Evolutionary conservation across 1,139 yeast species (phyloP).

Genomic region (Debaryomyces udenii): DNA sequence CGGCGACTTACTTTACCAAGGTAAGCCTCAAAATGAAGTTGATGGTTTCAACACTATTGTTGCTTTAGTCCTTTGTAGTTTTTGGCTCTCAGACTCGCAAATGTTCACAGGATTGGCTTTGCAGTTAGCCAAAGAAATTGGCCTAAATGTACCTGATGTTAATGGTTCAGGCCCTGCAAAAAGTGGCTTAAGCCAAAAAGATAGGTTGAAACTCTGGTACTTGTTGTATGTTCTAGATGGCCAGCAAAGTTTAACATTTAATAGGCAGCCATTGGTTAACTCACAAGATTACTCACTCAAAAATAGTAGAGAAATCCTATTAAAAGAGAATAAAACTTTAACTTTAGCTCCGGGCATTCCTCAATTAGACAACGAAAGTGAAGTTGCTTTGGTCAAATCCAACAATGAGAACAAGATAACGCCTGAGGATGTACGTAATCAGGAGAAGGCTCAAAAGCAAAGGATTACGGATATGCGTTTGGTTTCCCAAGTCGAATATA

Average conservation of each 20-base stretch:
- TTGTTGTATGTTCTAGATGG: conserved; percentile 70
- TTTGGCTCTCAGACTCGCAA: conserved; percentile 68
- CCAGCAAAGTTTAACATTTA: conserved; percentile 65
- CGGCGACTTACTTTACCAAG: conserved; percentile 46
- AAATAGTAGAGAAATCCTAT: conserved; percentile 42
- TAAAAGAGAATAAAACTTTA: conserved; percentile 10
- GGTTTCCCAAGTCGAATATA: conserved; percentile 74
- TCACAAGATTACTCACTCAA: conserved; percentile 47
- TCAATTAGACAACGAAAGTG: conserved; percentile 7
- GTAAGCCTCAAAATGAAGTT: conserved; percentile 43
- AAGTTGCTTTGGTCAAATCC: background rate
- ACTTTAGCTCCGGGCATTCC: background rate
- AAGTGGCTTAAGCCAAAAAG: conserved; percentile 33
- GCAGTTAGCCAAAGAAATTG: conserved; percentile 62
- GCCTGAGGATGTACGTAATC: conserved; percentile 12
- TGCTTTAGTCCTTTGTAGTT: conserved; percentile 66
- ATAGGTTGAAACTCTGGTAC: conserved; percentile 65
- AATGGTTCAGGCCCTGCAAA: conserved; percentile 14
- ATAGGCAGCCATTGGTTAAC: conserved; percentile 58
- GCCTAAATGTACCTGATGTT: conserved; percentile 44
- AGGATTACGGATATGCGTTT: conserved; percentile 56
- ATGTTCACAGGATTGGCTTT: conserved; percentile 70
- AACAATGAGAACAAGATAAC: background rate
- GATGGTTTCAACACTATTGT: conserved; percentile 64
- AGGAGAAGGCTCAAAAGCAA: conserved; percentile 13